Evolutionary conservation across 2,329 filamentous ascomycete species (phyloP), one percentile per base, ranked within the genome.

Genomic region (Didymella sp.): DNA sequence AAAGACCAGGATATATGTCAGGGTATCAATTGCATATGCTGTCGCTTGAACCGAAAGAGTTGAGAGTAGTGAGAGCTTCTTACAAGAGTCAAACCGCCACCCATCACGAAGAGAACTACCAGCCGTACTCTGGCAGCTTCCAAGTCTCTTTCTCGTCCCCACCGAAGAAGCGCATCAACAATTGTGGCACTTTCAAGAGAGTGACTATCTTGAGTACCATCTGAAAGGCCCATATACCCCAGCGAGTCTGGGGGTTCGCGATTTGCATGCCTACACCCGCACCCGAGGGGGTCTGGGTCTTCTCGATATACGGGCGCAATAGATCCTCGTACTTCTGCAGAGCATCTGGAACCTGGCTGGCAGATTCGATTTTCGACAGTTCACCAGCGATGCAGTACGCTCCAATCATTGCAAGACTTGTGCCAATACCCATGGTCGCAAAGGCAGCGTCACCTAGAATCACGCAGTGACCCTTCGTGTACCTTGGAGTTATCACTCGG

Each of bases 371-470:
- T 45, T 62, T 66, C 1, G 66, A 63, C 8, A 78, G 57, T 54
- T 78, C 76, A 2, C 76, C 76, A 9, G 77, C 75, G 2, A 80
- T 58, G 1, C 73, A 60, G 42, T 78, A 80, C 1, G 73, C 73
- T 2, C 77, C 76, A 3, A 72, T 59, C 21, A 79, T 72, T 2
- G 77, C 77, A 3, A 76, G 61, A 8, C 69, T 72, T 4, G 69
- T 68, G 1, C 71, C 70, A 4, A 71, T 45, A 9, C 70, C 71
- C 41, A 71, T 68, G 0, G 66, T 73, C 21, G 72, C 73, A 43
- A 75, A 75, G 0, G 70, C 78, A 1, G 85, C 82, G 59, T 88
- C 85, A 0, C 85, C 85, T 0, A 86, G 48, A 0, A 86, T 72
- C 1, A 76, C 79, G 2, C 85, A 77, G 0, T 83, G 79, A 0